phyloP scores from a whole-genome alignment of 768 basidiomycete species.

The Suillus variegatus region DNA sequence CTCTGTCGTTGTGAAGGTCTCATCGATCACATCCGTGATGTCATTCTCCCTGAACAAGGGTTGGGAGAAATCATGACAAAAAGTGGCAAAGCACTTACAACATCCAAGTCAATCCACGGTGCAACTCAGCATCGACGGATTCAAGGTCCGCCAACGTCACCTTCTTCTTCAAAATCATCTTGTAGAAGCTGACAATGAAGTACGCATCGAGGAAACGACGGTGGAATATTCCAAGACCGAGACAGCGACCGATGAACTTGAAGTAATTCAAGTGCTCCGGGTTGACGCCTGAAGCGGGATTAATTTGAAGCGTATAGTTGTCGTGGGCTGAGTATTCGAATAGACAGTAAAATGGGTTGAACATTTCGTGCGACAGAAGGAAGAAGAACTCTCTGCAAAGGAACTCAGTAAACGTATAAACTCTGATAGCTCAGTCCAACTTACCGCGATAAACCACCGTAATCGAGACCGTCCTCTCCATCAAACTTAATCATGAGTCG shows the following conservation, averaged over 20 bases:
- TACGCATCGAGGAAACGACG: slow-evolving; percentile 98
- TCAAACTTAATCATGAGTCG: slow-evolving; percentile 99
- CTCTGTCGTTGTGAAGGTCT: slow-evolving; percentile 95
- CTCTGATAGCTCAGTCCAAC: slow-evolving; percentile 22
- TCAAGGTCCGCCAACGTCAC: slow-evolving; percentile 92
- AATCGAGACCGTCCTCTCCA: slow-evolving; percentile 98
- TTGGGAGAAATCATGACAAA: slow-evolving; percentile 13
- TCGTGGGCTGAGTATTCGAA: slow-evolving; percentile 99
- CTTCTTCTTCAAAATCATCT: slow-evolving; percentile 99
- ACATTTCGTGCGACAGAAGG: slow-evolving; percentile 99
- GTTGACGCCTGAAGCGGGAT: slow-evolving; percentile 96
- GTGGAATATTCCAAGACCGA: slow-evolving; percentile 98
- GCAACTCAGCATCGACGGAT: slow-evolving; percentile 93
- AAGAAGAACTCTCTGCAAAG: slow-evolving; percentile 95
- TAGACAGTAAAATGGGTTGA: slow-evolving; percentile 99
- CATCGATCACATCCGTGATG: slow-evolving; percentile 96
- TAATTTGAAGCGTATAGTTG: slow-evolving; percentile 99
- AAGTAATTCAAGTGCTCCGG: slow-evolving; percentile 99
- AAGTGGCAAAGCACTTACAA: slow-evolving; percentile 56
- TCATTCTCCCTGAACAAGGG: slow-evolving; percentile 80
- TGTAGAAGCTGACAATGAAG: slow-evolving; percentile 99
- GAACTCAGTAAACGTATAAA: slow-evolving; percentile 12
- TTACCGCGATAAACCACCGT: slow-evolving; percentile 94
- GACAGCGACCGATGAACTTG: slow-evolving; percentile 97
- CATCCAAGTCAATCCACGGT: slow-evolving; percentile 98